Conservation (phyloP, 176 grass and related monocot species). For the Raddia distichophylla region DNA sequence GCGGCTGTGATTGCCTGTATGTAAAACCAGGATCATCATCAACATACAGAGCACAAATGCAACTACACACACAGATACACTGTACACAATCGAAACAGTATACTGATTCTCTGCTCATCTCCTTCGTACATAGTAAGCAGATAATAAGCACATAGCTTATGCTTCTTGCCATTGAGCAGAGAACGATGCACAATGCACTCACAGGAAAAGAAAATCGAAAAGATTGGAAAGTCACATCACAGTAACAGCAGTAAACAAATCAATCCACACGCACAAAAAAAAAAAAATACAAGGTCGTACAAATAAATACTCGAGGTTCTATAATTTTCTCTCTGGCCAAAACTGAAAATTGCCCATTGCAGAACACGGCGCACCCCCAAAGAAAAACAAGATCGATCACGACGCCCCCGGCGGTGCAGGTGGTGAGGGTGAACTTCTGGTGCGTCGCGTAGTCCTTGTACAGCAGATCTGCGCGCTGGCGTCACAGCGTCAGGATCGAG, state of each 20-base stretch:
- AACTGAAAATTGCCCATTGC: too few relatives aligned
- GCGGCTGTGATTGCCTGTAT: too few relatives aligned
- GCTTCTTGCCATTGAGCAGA: background rate
- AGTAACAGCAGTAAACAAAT: background rate
- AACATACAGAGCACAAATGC: background rate
- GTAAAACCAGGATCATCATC: slow-evolving; percentile 45
- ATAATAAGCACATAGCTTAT: background rate
- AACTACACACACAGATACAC: background rate
- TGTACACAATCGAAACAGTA: background rate
- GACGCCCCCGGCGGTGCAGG: too few relatives aligned
- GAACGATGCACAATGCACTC: background rate
- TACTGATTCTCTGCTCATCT: background rate
- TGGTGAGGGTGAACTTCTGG: too few relatives aligned
- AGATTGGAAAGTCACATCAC: background rate
- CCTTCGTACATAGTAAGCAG: background rate
- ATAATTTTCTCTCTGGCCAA: too few relatives aligned
- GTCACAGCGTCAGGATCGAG: too few relatives aligned
- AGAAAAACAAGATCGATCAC: background rate
- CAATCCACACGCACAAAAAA: background rate
- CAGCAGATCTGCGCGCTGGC: too few relatives aligned
- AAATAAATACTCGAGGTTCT: too few relatives aligned
- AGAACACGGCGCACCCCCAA: background rate
- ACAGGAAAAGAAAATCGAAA: background rate
- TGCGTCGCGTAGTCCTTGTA: too few relatives aligned
- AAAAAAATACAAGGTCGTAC: background rate